Evolutionary conservation across 1,284 basidiomycete species (phyloP).

Genomic region (Cutaneotrichosporon arboriforme): DNA sequence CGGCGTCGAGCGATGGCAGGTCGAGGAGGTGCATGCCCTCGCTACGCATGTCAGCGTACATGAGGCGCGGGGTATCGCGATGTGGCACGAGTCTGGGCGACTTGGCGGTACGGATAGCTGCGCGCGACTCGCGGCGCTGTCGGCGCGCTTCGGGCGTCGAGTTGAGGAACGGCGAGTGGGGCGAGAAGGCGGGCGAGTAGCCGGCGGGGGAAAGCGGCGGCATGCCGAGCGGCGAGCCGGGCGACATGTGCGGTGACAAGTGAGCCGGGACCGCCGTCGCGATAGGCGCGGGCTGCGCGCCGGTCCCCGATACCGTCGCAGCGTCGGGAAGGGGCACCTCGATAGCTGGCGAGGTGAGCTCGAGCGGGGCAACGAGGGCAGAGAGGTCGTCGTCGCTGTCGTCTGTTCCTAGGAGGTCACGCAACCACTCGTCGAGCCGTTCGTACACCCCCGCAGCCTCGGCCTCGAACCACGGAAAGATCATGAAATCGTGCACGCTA

Average conservation of each 20-base stretch:
- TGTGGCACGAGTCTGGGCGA: slow-evolving; percentile 26
- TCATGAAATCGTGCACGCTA: slow-evolving; percentile 42
- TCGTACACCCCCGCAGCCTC: slow-evolving; percentile 34
- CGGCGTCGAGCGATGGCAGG: slow-evolving; percentile 2
- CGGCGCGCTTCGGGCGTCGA: background rate
- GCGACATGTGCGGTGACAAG: background rate
- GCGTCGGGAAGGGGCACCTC: background rate
- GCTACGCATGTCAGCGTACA: slow-evolving; percentile 30
- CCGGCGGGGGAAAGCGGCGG: background rate
- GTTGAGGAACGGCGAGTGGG: slow-evolving; percentile 4
- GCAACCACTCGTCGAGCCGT: slow-evolving; percentile 38
- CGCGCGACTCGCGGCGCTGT: slow-evolving; percentile 5
- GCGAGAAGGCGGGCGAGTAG: background rate
- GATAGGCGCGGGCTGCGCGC: background rate
- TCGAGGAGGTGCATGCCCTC: slow-evolving; percentile 19
- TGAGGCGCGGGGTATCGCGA: slow-evolving; percentile 23
- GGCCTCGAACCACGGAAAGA: slow-evolving; percentile 40
- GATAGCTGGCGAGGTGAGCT: background rate
- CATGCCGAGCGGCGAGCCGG: background rate
- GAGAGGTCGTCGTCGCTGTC: slow-evolving; percentile 11
- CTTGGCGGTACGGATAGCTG: slow-evolving; percentile 14
- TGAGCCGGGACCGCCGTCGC: background rate
- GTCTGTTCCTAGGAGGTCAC: slow-evolving; percentile 21
- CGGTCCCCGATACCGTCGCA: background rate
- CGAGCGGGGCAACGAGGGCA: background rate